phyloP scores from a whole-genome alignment of 257 asterid species.

The Ilex asprella region DNA sequence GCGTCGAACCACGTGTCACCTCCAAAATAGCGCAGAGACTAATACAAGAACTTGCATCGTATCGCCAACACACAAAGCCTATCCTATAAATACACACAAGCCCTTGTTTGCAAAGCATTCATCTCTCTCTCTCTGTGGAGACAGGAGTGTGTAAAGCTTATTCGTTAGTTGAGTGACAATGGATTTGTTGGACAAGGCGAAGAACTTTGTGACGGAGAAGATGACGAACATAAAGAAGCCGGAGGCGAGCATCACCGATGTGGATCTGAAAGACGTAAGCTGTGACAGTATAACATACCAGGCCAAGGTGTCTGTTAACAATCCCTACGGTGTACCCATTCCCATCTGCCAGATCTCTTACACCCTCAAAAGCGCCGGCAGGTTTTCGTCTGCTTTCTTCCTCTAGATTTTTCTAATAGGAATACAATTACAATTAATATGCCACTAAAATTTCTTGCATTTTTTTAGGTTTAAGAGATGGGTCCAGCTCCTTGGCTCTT shows the following conservation, averaged over 20 bases:
- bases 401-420: background rate
- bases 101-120: too few species aligned
- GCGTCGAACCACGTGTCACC: too few species aligned
- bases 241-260: constrained; percentile 60
- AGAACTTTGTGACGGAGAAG: constrained; percentile 44
- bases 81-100: too few species aligned
- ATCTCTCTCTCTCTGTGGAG: too few species aligned
- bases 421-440: background rate
- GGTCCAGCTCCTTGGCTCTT: too few species aligned
- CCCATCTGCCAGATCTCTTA: constrained; percentile 67
- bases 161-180: constrained; percentile 9
- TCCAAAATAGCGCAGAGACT: too few species aligned
- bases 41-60: too few species aligned
- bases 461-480: too few species aligned
- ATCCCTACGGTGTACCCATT: constrained; percentile 51
- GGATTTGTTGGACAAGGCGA: constrained; percentile 59
- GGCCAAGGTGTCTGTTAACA: constrained; percentile 46
- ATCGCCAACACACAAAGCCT: too few species aligned
- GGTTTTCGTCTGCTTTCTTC: constrained; percentile 21
- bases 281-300: constrained; percentile 46
- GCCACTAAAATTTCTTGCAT: background rate
- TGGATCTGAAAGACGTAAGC: constrained; percentile 55
- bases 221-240: constrained; percentile 48
- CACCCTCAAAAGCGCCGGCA: constrained; percentile 47
- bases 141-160: too few species aligned